Evolutionary conservation across 1,284 basidiomycete genomes (phyloP).

Genomic region (Trametes polyzona): DNA sequence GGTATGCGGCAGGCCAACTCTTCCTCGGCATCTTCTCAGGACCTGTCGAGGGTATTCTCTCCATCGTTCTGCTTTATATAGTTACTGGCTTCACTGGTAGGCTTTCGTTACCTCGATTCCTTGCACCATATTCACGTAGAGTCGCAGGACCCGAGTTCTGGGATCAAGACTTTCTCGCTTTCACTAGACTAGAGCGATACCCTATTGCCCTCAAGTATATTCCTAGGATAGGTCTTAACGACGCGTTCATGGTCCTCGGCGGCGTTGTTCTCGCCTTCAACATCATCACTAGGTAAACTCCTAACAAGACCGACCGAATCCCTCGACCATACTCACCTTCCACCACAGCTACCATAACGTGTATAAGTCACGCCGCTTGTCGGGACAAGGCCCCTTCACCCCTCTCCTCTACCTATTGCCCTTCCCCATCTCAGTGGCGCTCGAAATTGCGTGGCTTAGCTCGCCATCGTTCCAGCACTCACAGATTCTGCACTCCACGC

Average conservation of each 20-base stretch:
- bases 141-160: slow-evolving; percentile 77
- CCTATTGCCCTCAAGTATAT: slow-evolving; percentile 49
- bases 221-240: slow-evolving; percentile 82
- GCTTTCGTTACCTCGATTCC: slow-evolving; percentile 23
- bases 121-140: background rate
- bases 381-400: slow-evolving; percentile 43
- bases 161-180: slow-evolving; percentile 74
- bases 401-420: slow-evolving; percentile 84
- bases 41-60: slow-evolving; percentile 94
- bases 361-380: slow-evolving; percentile 48
- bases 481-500: slow-evolving; percentile 61
- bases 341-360: slow-evolving; percentile 76
- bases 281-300: slow-evolving; percentile 67
- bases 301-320: background rate
- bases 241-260: slow-evolving; percentile 86
- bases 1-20: slow-evolving; percentile 69
- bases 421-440: slow-evolving; percentile 68
- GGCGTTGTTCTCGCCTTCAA: slow-evolving; percentile 81
- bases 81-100: slow-evolving; percentile 78
- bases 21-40: slow-evolving; percentile 95
- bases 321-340: background rate
- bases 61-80: slow-evolving; percentile 81
- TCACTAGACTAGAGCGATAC: slow-evolving; percentile 60
- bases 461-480: slow-evolving; percentile 62
- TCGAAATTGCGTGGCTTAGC: slow-evolving; percentile 84